Evolutionary conservation across 2,329 filamentous ascomycete species (phyloP).

Genomic region (Leptographium wingfieldii): DNA sequence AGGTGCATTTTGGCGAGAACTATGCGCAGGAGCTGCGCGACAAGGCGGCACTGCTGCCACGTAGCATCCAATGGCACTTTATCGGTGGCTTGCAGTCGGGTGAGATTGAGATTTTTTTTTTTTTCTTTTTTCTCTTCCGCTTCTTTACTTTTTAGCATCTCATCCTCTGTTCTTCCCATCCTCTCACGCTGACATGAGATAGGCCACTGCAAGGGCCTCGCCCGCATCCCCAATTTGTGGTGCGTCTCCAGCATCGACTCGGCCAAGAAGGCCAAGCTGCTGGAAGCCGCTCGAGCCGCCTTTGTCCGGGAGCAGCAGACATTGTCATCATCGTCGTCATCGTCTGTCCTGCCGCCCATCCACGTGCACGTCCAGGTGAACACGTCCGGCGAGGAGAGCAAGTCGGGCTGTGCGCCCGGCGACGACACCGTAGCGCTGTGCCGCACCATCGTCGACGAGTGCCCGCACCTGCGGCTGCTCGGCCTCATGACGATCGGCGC

Average conservation of each 20-base stretch:
- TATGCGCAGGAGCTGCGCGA: conserved; percentile 82
- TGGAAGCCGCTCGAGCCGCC: conserved; percentile 58
- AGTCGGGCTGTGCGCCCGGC: conserved; percentile 67
- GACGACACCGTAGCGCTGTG: conserved; percentile 52
- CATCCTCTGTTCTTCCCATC: not conserved
- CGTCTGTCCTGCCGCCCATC: conserved; percentile 27
- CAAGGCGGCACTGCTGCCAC: conserved; percentile 70
- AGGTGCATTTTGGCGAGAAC: conserved; percentile 89
- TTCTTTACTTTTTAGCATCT: too few relatives aligned
- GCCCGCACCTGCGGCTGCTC: conserved; percentile 59
- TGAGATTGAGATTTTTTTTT: conserved; percentile 19
- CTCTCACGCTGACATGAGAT: not conserved
- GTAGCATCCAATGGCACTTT: conserved; percentile 81
- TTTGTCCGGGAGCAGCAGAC: conserved; percentile 9
- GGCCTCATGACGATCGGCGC: conserved; percentile 97
- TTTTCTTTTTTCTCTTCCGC: not conserved
- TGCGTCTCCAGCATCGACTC: conserved; percentile 85
- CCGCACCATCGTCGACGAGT: conserved; percentile 54
- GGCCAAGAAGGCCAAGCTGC: conserved; percentile 70
- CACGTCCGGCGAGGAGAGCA: conserved; percentile 76
- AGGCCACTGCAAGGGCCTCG: conserved; percentile 84
- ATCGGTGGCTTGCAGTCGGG: conserved; percentile 83
- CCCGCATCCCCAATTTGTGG: conserved; percentile 79
- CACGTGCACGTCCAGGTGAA: conserved; percentile 88
- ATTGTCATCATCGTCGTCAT: not conserved